Conservation (phyloP, 1,139 yeast genomes). For the Geotrichum cucujoidarum region DNA sequence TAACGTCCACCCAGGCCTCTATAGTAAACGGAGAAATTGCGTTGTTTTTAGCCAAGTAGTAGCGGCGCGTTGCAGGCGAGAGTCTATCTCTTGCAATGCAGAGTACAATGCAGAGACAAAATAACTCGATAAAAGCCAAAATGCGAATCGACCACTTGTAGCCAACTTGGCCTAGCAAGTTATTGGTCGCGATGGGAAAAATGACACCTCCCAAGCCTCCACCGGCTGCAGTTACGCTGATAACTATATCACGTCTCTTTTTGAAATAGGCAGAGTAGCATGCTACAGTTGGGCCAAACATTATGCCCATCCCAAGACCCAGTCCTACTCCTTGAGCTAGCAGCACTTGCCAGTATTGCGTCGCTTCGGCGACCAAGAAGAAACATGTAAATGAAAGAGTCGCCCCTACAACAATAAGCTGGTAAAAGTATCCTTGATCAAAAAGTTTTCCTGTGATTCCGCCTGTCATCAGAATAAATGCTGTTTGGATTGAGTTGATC, state of each 20-base stretch:
- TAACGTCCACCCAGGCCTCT: conserved; percentile 14
- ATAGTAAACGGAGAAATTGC: conserved; percentile 6
- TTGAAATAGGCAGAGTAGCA: conserved; percentile 32
- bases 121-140: conserved; percentile 26
- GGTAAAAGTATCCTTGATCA: conserved; percentile 38
- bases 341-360: conserved; percentile 46
- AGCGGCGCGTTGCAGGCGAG: conserved; percentile 8
- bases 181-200: conserved; percentile 40
- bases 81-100: conserved; percentile 5
- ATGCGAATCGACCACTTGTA: conserved; percentile 46
- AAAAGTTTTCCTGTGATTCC: conserved; percentile 38
- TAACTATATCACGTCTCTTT: conserved; percentile 48
- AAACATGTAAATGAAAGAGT: conserved; percentile 43
- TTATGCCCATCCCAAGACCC: conserved; percentile 41
- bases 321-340: conserved; percentile 47
- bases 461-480: conserved; percentile 48
- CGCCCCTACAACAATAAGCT: conserved; percentile 43
- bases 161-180: conserved; percentile 41
- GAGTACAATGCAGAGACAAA: not conserved
- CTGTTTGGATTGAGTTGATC: conserved; percentile 31
- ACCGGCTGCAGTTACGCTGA: conserved; percentile 53
- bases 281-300: conserved; percentile 14
- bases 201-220: conserved; percentile 56
- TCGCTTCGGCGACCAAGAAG: conserved; percentile 46
- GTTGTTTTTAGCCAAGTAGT: not conserved